Evolutionary conservation across 2,329 filamentous ascomycete species (phyloP), one percentile per base, ranked within the genome.

Genomic region (Geosmithia flava): DNA sequence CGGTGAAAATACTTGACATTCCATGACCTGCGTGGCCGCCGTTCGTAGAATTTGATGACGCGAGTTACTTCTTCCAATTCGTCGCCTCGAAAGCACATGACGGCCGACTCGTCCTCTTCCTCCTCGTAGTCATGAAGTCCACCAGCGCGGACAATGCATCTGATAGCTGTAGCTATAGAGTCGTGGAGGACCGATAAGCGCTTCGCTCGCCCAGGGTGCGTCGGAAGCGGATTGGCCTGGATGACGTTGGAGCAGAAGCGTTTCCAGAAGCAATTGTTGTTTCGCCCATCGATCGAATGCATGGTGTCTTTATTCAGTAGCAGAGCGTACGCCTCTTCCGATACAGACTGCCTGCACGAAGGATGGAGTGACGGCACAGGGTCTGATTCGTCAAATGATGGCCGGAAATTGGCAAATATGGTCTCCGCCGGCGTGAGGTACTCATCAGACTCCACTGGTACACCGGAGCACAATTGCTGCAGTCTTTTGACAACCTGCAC

Each of bases 401-500:
- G 29, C n/a, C 15, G 15, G 27, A 41, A 48, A 29, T 50, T 50
- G 8, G 33, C n/a, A 20, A 52, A 49, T n/a, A 52, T 46, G 1
- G 44, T 44, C 42, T 50, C 49, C 16, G 47, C 30, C 6, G 50
- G 46, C 6, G 48, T 47, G 15, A 39, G 44, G 13, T 33, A 23
- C 17, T 41, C 30, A 7, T 39, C 20, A 8, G 40, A 20, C 29
- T 42, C 30, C 8, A 43, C n/a, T 2, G 42, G 49, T 4, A 41
- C 13, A 8, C 42, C 44, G 33, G 30, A 15, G 23, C 49, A 48
- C 8, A 48, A 30, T 11, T 49, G 44, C 7, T 39, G 37, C 8
- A 53, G 47, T 16, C 39, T 23, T 13, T 20, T 27, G 17, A 50
- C 45, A 19, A 51, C 17, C 7, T 20, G 42, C 5, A 20, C 42